Evolutionary conservation across 2,329 filamentous ascomycete genomes (phyloP).

Genomic region (Monilinia vaccinii-corymbosi): DNA sequence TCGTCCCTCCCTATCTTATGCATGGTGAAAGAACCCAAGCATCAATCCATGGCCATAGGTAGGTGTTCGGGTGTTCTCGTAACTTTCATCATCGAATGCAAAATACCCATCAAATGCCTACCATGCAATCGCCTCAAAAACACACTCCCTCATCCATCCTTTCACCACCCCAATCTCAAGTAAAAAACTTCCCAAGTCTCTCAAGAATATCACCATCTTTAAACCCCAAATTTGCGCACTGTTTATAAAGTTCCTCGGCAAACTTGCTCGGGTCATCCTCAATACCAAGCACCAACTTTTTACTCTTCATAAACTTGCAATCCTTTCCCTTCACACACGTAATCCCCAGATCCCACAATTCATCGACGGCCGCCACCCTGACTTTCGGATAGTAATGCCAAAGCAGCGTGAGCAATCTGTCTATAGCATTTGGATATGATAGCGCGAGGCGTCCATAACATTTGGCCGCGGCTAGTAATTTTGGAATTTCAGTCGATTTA

Average conservation of each 20-base stretch:
- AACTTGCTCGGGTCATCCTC: not conserved
- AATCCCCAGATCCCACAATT: not conserved
- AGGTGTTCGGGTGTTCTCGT: not conserved
- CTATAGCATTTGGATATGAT: not conserved
- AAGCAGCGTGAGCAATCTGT: not conserved
- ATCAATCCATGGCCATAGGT: not conserved
- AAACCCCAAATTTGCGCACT: not conserved
- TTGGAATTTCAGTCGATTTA: not conserved
- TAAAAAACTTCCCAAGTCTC: not conserved
- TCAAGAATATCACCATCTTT: not conserved
- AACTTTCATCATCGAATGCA: not conserved
- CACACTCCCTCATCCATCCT: not conserved
- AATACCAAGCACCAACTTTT: not conserved
- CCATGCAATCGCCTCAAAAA: not conserved
- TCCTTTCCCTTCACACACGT: not conserved
- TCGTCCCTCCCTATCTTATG: not conserved
- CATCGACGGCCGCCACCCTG: not conserved
- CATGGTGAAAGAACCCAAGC: not conserved
- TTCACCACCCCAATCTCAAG: not conserved
- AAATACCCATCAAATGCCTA: not conserved
- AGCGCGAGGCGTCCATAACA: not conserved
- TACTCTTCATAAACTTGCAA: not conserved
- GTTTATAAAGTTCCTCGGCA: not conserved
- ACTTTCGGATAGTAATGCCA: not conserved
- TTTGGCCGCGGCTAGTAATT: not conserved